Conservation (phyloP, 164 flowering plant species). For the Liriodendron chinense region DNA sequence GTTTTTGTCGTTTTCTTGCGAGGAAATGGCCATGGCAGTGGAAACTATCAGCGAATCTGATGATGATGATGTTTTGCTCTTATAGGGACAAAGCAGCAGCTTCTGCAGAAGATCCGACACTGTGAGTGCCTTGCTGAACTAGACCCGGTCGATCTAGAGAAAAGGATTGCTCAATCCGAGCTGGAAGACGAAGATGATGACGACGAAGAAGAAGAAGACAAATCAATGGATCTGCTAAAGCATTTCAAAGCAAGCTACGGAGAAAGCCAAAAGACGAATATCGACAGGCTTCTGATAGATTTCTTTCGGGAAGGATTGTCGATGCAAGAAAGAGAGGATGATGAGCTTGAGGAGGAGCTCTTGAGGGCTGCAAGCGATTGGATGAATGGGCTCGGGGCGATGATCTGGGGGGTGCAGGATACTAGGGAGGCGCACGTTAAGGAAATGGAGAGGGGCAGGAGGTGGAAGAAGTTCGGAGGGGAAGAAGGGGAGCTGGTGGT, state of each 20-base stretch:
- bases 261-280: neutral
- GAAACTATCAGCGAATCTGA: neutral
- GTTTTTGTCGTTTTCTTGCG: too few species aligned
- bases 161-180: constrained; percentile 27
- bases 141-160: constrained; percentile 52
- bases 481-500: constrained; percentile 37
- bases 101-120: constrained; percentile 35
- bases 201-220: constrained; percentile 3
- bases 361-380: constrained; percentile 44
- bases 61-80: neutral
- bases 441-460: constrained; percentile 50
- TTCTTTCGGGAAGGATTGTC: constrained; percentile 37
- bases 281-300: constrained; percentile 41
- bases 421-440: constrained; percentile 31
- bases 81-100: constrained; percentile 42
- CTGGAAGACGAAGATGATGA: constrained; percentile 15
- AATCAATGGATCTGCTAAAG: constrained; percentile 30
- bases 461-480: constrained; percentile 37
- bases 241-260: constrained; percentile 23
- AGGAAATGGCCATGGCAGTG: too few species aligned
- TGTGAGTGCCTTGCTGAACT: constrained; percentile 41
- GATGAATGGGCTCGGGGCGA: constrained; percentile 32
- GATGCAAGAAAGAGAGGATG: neutral
- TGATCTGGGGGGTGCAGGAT: constrained; percentile 42
- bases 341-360: constrained; percentile 12